Evolutionary conservation across 2,329 filamentous ascomycete genomes (phyloP).

Genomic region (Cordyceps fumosorosea): DNA sequence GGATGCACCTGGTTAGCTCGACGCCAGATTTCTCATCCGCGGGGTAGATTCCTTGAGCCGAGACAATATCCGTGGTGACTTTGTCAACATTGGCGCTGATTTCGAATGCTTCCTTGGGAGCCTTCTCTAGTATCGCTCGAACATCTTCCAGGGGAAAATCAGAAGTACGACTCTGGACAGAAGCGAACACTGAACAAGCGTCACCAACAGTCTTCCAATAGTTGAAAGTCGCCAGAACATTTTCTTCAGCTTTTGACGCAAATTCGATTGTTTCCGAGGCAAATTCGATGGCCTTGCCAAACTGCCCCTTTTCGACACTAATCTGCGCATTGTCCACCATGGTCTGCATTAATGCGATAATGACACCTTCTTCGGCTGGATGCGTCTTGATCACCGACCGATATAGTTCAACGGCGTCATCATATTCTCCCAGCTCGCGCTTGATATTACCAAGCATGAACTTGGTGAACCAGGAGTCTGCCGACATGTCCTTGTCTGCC

Average conservation of each 20-base stretch:
- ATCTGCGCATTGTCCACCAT: constrained; percentile 75
- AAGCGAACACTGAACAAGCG: constrained; percentile 77
- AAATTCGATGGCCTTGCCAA: constrained; percentile 71
- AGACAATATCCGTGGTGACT: constrained; percentile 39
- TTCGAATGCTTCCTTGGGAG: constrained; percentile 50
- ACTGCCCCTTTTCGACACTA: constrained; percentile 74
- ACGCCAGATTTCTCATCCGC: constrained; percentile 42
- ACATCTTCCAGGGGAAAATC: constrained; percentile 57
- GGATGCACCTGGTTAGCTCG: constrained; percentile 53
- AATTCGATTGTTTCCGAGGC: constrained; percentile 63
- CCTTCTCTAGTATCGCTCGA: constrained; percentile 49
- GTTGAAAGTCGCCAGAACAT: constrained; percentile 72
- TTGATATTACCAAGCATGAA: constrained; percentile 97
- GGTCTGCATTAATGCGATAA: constrained; percentile 81
- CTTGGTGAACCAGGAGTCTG: constrained; percentile 87
- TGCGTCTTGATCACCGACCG: constrained; percentile 62
- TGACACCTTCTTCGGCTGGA: constrained; percentile 74
- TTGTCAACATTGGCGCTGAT: constrained; percentile 65
- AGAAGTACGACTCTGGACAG: constrained; percentile 59
- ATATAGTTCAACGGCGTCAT: constrained; percentile 74
- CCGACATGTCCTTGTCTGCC: constrained; percentile 41
- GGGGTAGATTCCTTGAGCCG: constrained; percentile 37
- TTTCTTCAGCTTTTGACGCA: constrained; percentile 54
- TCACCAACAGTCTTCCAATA: constrained; percentile 92
- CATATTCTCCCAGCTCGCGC: constrained; percentile 83